Conservation (phyloP, 2,329 filamentous ascomycete genomes). For the Fusarium scirpi region DNA sequence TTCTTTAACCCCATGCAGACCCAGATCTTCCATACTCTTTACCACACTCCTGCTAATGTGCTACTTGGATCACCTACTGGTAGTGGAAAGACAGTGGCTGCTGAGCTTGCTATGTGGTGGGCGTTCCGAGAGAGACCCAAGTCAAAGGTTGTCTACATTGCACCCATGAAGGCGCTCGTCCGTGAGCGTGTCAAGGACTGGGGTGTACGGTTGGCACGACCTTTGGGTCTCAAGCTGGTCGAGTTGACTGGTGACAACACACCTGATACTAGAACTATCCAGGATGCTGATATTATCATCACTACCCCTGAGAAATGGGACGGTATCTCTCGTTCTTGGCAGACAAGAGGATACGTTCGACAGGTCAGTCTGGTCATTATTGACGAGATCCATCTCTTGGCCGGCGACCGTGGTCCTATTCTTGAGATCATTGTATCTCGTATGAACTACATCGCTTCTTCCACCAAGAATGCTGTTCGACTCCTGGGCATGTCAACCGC, state of each 20-base stretch:
- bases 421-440: constrained; percentile 93
- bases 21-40: constrained; percentile 96
- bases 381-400: constrained; percentile 97
- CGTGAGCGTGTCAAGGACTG: constrained; percentile 97
- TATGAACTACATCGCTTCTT: constrained; percentile 99
- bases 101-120: constrained; percentile 99
- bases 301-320: constrained; percentile 99
- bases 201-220: constrained; percentile 82
- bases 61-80: constrained; percentile 95
- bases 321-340: constrained; percentile 98
- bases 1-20: constrained; percentile 99
- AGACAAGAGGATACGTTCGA: constrained; percentile 94
- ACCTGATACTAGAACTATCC: constrained; percentile 93
- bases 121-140: constrained; percentile 94
- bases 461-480: constrained; percentile 88
- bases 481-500: constrained; percentile 99
- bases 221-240: constrained; percentile 89
- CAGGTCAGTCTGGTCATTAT: constrained; percentile 97
- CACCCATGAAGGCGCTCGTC: constrained; percentile 98
- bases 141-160: constrained; percentile 98
- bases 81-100: constrained; percentile 96
- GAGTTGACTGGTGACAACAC: constrained; percentile 98
- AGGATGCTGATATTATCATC: constrained; percentile 96
- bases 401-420: constrained; percentile 95
- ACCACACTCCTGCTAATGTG: constrained; percentile 92